Conservation (phyloP, 225 moss, liverwort and hornwort genomes). For the Asterella californica region DNA sequence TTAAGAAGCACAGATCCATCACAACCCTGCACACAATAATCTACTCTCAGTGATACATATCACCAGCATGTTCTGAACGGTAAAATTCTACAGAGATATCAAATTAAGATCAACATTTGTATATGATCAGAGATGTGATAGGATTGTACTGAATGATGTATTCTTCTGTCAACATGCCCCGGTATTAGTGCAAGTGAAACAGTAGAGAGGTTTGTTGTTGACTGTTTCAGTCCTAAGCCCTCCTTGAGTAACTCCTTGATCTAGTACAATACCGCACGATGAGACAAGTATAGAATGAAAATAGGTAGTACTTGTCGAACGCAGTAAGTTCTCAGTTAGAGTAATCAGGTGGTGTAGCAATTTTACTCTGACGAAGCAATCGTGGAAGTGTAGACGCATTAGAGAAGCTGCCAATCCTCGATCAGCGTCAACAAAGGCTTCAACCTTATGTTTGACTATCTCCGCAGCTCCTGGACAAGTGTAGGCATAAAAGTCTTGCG, state of each 20-base stretch:
- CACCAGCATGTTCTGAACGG: too few relatives aligned
- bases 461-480: not conserved
- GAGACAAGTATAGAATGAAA: not conserved
- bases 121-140: too few relatives aligned
- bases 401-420: not conserved
- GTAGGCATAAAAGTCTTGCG: not conserved
- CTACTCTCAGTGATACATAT: not conserved
- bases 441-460: not conserved
- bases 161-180: too few relatives aligned
- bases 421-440: not conserved
- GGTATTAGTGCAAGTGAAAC: too few relatives aligned
- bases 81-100: too few relatives aligned
- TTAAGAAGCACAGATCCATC: constrained; percentile 40
- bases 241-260: not conserved
- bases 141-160: too few relatives aligned
- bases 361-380: constrained; percentile 13
- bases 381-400: not conserved
- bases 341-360: not conserved
- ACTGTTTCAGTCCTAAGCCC: too few relatives aligned
- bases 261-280: not conserved
- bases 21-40: constrained; percentile 29
- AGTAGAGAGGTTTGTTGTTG: too few relatives aligned
- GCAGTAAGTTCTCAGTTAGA: not conserved
- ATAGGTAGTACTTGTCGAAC: not conserved
- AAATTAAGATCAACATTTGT: too few relatives aligned